These are phyloP conservation scores for Coriaria nepalensis DNA, from an alignment of 306 rosid species.

Conservation along the genomic window DNA sequence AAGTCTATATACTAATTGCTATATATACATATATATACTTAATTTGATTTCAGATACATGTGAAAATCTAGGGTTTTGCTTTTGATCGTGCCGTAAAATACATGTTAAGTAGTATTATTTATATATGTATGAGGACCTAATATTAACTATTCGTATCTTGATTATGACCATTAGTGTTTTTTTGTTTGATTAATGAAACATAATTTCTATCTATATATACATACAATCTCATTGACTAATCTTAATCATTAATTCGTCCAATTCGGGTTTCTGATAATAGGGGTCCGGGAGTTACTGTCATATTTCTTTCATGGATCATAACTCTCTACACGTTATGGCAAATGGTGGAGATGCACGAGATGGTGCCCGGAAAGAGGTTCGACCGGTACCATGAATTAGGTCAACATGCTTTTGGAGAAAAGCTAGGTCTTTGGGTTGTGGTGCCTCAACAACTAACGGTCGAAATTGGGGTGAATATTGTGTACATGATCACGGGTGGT, in stretches of 20 bases:
- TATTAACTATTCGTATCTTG: too few species aligned
- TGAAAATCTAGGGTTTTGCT: too few species aligned
- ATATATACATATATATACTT: too few species aligned
- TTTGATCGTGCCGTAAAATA: too few species aligned
- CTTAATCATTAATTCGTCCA: too few species aligned
- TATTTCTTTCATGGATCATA: slow-evolving; percentile 30
- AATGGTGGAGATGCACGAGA: slow-evolving; percentile 37
- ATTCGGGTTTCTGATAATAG: slow-evolving; percentile 2
- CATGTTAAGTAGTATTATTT: too few species aligned
- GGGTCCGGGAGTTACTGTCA: slow-evolving; percentile 27
- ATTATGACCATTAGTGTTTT: too few species aligned
- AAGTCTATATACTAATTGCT: not conserved
- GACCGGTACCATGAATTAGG: slow-evolving; percentile 39
- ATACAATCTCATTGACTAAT: too few species aligned
- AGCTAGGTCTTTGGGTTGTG: slow-evolving; percentile 27
- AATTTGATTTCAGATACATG: too few species aligned
- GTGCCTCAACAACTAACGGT: slow-evolving; percentile 34
- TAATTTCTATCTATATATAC: too few species aligned
- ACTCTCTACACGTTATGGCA: slow-evolving; percentile 34
- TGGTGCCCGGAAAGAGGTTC: slow-evolving; percentile 27
- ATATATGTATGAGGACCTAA: too few species aligned
- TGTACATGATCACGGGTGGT: slow-evolving; percentile 36
- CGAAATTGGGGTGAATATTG: slow-evolving; percentile 19
- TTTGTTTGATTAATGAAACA: too few species aligned
- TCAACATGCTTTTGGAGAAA: slow-evolving; percentile 27